phyloP scores from a whole-genome alignment of 2,329 filamentous ascomycete genomes.

The Chrysosporium queenslandicum region DNA sequence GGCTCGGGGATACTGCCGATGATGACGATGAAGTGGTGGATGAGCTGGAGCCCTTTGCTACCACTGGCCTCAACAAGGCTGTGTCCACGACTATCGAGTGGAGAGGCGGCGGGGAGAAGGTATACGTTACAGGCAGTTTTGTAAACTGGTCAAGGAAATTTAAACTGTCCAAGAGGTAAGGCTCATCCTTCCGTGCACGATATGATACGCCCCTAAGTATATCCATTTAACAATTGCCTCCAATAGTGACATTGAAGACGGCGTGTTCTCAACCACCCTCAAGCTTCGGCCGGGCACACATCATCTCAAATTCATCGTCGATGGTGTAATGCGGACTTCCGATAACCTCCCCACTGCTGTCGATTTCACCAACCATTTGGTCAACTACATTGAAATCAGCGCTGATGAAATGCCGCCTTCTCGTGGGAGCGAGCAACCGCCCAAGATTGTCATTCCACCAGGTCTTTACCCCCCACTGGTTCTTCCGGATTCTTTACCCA shows the following conservation, averaged over 20 bases:
- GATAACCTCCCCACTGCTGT: conserved; percentile 84
- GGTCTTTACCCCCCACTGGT: conserved; percentile 39
- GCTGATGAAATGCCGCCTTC: conserved; percentile 48
- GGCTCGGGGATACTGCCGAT: conserved; percentile 45
- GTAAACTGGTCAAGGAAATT: conserved; percentile 97
- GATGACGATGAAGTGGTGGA: conserved; percentile 65
- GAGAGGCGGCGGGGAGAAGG: conserved; percentile 70
- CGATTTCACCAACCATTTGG: conserved; percentile 93
- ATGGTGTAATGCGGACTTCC: conserved; percentile 85
- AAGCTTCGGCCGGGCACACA: conserved; percentile 87
- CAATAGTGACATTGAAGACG: conserved; percentile 35
- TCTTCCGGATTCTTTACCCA: conserved; percentile 28
- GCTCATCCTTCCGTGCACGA: not conserved
- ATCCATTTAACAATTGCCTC: not conserved
- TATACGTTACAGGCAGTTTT: conserved; percentile 95
- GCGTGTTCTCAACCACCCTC: conserved; percentile 65
- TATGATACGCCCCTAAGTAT: not conserved
- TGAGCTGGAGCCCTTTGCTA: conserved; percentile 54
- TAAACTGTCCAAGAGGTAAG: conserved; percentile 68
- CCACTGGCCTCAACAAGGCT: conserved; percentile 63
- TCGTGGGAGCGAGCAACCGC: conserved; percentile 29
- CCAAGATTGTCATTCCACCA: conserved; percentile 28
- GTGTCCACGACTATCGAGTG: conserved; percentile 82
- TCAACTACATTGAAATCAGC: conserved; percentile 95
- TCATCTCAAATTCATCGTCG: conserved; percentile 91